Base-by-base conservation (phyloP, 768 basidiomycete species). In the Russula compacta region DNA sequence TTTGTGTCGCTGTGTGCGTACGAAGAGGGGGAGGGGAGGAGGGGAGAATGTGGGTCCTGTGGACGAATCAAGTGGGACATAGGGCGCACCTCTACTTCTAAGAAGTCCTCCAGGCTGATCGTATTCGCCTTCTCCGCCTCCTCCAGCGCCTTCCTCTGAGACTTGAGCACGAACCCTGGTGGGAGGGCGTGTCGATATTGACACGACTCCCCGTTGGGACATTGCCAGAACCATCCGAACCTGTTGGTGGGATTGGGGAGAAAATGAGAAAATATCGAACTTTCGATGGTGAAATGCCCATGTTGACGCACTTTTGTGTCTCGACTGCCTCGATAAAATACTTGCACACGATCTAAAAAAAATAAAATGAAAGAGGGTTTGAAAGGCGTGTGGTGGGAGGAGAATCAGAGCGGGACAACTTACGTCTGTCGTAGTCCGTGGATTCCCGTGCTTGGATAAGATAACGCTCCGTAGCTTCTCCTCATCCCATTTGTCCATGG, bases 401-500 rank as follows among this genome's bases (percentile, higher is more conserved):
- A 60, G 47, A 56, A 53, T 42, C 48, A 43, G 15, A 38, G 35
- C 57, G 50, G 57, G 24, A 39, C n/a, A n/a, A 72, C 79, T 60
- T 68, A 93, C 92, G 70, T 98, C 95, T 40, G 95, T 98, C 3
- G 86, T 88, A 29, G 91, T 95, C 66, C 86, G 82, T 53, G 91
- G 92, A 73, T 95, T 97, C 32, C 95, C 95, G 64, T 84, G 80
- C 73, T 93, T 95, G 10, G 86, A 88, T 17, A 84, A 67, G 1
- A 98, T 92, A 58, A 98, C 97, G n/a, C 75, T 83, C 42, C 84
- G 80, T 59, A 99, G 77, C 74, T 98, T 98, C 69, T 86, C 93
- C 63, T 98, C 90, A 73, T 97, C 93, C 97, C 97, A 99, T 64
- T 78, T 84, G 67, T 97, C 94, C 97, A 98, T 98, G 11, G 92